Percentiles rank a stretch among this genome's conserved stretches.
phyloP scores from a whole-genome alignment of 2,329 filamentous ascomycete genomes.

The Diaporthe sp. region DNA sequence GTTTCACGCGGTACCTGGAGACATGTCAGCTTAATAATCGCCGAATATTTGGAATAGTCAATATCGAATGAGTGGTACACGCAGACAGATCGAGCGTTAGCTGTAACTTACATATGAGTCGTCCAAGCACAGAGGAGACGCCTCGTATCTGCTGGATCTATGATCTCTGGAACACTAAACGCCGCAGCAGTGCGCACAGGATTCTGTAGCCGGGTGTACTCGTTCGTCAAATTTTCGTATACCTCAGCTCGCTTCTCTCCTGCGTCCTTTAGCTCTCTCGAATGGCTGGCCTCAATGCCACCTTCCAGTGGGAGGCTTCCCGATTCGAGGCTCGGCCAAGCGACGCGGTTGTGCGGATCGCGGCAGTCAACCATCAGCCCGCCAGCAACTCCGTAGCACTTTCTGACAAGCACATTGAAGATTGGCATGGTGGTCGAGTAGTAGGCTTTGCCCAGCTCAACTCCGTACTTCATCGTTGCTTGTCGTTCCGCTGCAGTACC shows the following conservation, averaged over 20 bases:
- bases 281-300: constrained; percentile 75
- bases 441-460: constrained; percentile 73
- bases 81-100: not conserved
- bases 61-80: not conserved
- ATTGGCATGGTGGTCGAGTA: constrained; percentile 74
- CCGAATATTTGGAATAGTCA: rapidly evolving
- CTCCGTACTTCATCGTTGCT: constrained; percentile 75
- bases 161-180: constrained; percentile 75
- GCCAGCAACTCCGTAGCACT: constrained; percentile 74
- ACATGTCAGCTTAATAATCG: not conserved
- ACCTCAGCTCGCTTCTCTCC: constrained; percentile 63
- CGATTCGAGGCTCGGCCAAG: constrained; percentile 76
- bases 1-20: constrained; percentile 33
- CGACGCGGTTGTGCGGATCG: constrained; percentile 71
- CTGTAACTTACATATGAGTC: constrained; percentile 59
- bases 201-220: constrained; percentile 74
- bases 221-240: constrained; percentile 70
- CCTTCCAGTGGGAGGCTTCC: constrained; percentile 74
- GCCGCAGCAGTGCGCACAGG: constrained; percentile 74
- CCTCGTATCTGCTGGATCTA: constrained; percentile 73
- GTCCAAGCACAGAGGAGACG: constrained; percentile 69
- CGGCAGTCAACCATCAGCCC: constrained; percentile 75
- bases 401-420: constrained; percentile 73
- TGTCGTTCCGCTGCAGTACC: constrained; percentile 73
- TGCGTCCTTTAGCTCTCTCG: constrained; percentile 70